Conservation (phyloP, 495 filamentous ascomycete genomes). For the Aspergillus homomorphus region DNA sequence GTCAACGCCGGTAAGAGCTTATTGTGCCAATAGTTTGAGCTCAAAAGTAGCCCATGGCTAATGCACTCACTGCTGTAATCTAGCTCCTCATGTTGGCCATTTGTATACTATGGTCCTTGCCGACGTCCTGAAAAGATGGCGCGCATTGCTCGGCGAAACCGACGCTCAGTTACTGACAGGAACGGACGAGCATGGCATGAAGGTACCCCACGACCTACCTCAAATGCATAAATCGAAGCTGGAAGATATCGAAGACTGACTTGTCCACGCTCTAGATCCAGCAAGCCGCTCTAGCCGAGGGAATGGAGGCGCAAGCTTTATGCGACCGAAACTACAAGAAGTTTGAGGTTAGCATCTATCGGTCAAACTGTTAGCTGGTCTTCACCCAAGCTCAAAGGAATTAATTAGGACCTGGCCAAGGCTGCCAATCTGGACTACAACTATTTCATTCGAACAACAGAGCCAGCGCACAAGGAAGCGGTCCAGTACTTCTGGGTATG, state of each 20-base stretch:
- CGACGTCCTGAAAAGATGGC: slow-evolving; percentile 92
- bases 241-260: slow-evolving; percentile 18
- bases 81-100: slow-evolving; percentile 92
- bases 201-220: slow-evolving; percentile 42
- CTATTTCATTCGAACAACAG: slow-evolving; percentile 89
- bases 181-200: slow-evolving; percentile 98
- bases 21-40: background rate
- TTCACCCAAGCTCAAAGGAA: background rate
- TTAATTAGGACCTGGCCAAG: slow-evolving; percentile 58
- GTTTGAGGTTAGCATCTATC: slow-evolving; percentile 37
- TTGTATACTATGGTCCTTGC: slow-evolving; percentile 88
- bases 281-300: slow-evolving; percentile 67
- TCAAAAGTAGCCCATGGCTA: slow-evolving; percentile 11
- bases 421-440: slow-evolving; percentile 68
- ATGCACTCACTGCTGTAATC: slow-evolving; percentile 5
- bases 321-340: slow-evolving; percentile 55
- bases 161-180: slow-evolving; percentile 78
- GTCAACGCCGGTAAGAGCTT: slow-evolving; percentile 79
- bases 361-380: background rate
- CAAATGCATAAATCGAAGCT: background rate
- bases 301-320: slow-evolving; percentile 59
- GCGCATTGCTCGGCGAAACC: slow-evolving; percentile 63
- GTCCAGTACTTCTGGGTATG: slow-evolving; percentile 88
- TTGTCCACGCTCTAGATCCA: slow-evolving; percentile 58
- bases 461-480: slow-evolving; percentile 72